These are phyloP conservation scores for Thymus mandschuricus DNA, from an alignment of 257 asterid species.

Conservation along the genomic window DNA sequence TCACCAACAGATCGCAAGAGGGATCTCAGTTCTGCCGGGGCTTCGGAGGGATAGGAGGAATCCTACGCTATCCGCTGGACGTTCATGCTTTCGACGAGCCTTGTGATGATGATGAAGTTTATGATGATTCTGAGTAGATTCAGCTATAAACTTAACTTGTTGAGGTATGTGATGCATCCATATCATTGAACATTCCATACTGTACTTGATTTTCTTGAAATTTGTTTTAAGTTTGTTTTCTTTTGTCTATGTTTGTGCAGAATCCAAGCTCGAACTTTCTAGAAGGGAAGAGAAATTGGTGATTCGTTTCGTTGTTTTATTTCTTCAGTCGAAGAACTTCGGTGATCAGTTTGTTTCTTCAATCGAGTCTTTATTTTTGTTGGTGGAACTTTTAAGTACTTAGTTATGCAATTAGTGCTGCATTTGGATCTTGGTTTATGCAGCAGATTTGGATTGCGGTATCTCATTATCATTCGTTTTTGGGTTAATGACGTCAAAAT, in stretches of 20 bases:
- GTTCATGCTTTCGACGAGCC: slow-evolving; percentile 54
- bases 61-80: slow-evolving; percentile 61
- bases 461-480: not conserved
- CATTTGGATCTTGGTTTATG: slow-evolving; percentile 24
- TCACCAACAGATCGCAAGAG: slow-evolving; percentile 61
- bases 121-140: slow-evolving; percentile 56
- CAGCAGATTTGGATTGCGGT: not conserved
- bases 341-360: not conserved
- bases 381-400: not conserved
- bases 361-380: not conserved
- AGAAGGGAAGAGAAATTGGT: slow-evolving; percentile 15
- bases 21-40: slow-evolving; percentile 71
- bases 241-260: not conserved
- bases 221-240: too few relatives aligned
- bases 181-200: not conserved
- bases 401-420: slow-evolving; percentile 18
- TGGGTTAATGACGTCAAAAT: too few relatives aligned
- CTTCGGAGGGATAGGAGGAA: slow-evolving; percentile 68
- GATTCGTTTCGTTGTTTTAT: not conserved
- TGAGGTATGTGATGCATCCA: slow-evolving; percentile 32
- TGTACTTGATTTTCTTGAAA: not conserved
- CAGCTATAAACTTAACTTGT: too few relatives aligned
- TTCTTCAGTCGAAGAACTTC: not conserved
- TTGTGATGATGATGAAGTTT: slow-evolving; percentile 53
- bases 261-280: slow-evolving; percentile 1